Evolutionary conservation across 1,284 basidiomycete genomes (phyloP).

Genomic region (Xanthoconium separans): DNA sequence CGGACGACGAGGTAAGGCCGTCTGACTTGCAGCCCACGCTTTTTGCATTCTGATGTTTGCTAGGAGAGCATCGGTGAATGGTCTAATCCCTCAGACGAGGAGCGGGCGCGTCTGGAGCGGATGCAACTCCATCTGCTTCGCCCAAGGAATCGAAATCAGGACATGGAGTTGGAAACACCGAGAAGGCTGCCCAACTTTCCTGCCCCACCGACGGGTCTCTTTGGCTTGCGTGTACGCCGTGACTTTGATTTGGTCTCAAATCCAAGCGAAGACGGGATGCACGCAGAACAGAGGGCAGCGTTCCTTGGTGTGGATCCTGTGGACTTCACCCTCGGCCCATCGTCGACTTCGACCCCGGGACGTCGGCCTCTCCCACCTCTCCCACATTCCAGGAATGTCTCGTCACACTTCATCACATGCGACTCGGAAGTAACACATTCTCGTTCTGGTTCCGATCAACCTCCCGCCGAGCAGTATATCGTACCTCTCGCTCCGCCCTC

Average conservation of each 20-base stretch:
- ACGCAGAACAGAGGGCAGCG: constrained; percentile 36
- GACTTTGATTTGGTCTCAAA: constrained; percentile 78
- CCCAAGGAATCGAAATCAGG: constrained; percentile 37
- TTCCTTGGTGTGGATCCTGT: constrained; percentile 44
- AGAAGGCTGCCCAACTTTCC: constrained; percentile 77
- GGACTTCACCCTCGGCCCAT: constrained; percentile 36
- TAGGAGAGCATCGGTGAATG: constrained; percentile 78
- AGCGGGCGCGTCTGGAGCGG: constrained; percentile 67
- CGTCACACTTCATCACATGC: constrained; percentile 57
- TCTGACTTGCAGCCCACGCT: constrained; percentile 3
- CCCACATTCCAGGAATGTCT: constrained; percentile 63
- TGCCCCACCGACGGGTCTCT: constrained; percentile 57
- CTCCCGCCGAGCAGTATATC: constrained; percentile 12
- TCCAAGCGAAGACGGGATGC: constrained; percentile 69
- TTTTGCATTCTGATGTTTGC: constrained; percentile 9
- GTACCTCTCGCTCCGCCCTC: constrained; percentile 14
- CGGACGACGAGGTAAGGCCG: constrained; percentile 60
- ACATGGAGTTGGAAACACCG: constrained; percentile 40
- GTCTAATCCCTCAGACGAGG: constrained; percentile 87
- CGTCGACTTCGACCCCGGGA: constrained; percentile 35
- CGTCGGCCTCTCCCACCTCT: constrained; percentile 56
- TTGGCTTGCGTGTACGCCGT: constrained; percentile 35
- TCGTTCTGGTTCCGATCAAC: constrained; percentile 44
- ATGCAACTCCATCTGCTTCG: constrained; percentile 58
- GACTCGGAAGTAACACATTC: constrained; percentile 68